Evolutionary conservation across 768 basidiomycete genomes (phyloP), one percentile per base, ranked within the genome.

Genomic region (Myochromella boudieri): DNA sequence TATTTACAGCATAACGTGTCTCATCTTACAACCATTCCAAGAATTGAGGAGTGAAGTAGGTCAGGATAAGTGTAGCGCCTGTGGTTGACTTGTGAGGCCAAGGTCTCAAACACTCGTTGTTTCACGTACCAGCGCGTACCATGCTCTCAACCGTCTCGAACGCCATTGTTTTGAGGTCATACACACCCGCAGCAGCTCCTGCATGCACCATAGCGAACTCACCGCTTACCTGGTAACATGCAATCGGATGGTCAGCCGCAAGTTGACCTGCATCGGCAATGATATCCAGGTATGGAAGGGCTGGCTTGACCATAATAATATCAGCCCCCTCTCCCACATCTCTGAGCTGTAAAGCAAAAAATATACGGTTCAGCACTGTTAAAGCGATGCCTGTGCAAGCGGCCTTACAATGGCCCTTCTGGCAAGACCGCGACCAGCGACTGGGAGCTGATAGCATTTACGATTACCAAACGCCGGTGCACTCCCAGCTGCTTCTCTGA

Each of bases 301-400:
- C 80, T 15, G 97, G 97, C 63, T 99, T 99, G 63, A 99, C 93
- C 95, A 99, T 98, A 63, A 99, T 84, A 60, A 99, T 91, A 62
- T 99, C 97, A 14, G 97, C 97, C 15, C 97, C 97, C 71, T 98
- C 97, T 7, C 61, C 68, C 0, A 80, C 75, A 64, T 99, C 97
- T 28, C 97, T 88, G 75, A 82, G 74, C 95, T 97, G 59, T n/a
- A n/a, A n/a, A n/a, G n/a, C n/a, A n/a, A n/a, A n/a, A n/a, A n/a
- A n/a, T n/a, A n/a, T n/a, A n/a, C n/a, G n/a, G n/a, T n/a, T n/a
- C n/a, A n/a, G n/a, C n/a, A n/a, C n/a, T n/a, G n/a, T n/a, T n/a
- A n/a, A n/a, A n/a, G n/a, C n/a, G n/a, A n/a, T n/a, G n/a, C n/a
- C n/a, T n/a, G n/a, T n/a, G n/a, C n/a, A n/a, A n/a, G n/a, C n/a